These are phyloP conservation scores for Trypanosomatidae sp. DNA, from an alignment of 208 protist species.

Conservation along the genomic window DNA sequence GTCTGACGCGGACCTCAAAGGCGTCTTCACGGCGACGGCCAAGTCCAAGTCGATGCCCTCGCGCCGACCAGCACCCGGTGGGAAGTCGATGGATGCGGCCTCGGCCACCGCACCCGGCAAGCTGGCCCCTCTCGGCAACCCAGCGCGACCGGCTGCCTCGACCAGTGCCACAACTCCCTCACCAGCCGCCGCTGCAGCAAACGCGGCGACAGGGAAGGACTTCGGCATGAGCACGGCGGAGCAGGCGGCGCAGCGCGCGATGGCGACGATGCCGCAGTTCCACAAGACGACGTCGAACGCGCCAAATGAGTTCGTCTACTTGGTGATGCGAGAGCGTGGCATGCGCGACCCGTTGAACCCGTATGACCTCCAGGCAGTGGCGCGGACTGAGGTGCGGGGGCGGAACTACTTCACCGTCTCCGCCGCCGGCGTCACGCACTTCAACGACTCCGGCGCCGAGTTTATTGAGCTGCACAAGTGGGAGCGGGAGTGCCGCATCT, in stretches of 20 bases:
- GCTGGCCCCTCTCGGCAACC: not conserved
- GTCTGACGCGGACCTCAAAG: slow-evolving; percentile 52
- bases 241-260: slow-evolving; percentile 14
- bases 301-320: slow-evolving; percentile 91
- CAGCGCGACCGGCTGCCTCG: slow-evolving; percentile 2
- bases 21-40: slow-evolving; percentile 32
- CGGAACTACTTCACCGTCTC: slow-evolving; percentile 94
- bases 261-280: slow-evolving; percentile 65
- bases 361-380: slow-evolving; percentile 94
- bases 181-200: too few species aligned
- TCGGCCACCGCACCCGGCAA: too few species aligned
- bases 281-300: slow-evolving; percentile 77
- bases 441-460: slow-evolving; percentile 83
- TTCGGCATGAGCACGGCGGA: slow-evolving; percentile 6
- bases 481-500: slow-evolving; percentile 92
- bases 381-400: slow-evolving; percentile 83
- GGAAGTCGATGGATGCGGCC: too few species aligned
- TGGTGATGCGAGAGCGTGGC: slow-evolving; percentile 78
- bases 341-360: slow-evolving; percentile 91
- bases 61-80: too few species aligned
- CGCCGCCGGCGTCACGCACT: slow-evolving; percentile 94
- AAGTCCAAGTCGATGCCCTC: slow-evolving; percentile 11
- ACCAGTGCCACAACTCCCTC: too few species aligned
- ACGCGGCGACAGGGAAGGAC: too few species aligned
- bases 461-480: slow-evolving; percentile 94